Percentiles rank a stretch among this genome's conserved stretches.
phyloP scores from a whole-genome alignment of 768 basidiomycete genomes.

The Xanthoconium stramineum region DNA sequence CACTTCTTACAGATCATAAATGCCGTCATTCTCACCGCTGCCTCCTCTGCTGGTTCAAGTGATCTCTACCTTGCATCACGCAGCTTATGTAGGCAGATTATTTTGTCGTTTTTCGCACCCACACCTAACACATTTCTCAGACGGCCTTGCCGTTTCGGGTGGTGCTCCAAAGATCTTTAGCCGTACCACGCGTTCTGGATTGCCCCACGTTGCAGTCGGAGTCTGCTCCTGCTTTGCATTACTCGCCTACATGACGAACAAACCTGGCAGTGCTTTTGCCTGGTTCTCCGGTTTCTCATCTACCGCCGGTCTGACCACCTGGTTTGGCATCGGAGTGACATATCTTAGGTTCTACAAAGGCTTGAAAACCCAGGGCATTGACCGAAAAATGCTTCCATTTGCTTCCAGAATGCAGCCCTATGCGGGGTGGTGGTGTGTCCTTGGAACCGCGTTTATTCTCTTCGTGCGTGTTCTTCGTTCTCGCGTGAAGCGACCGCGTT shows the following conservation, averaged over 20 bases:
- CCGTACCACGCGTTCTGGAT: conserved; percentile 35
- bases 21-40: conserved; percentile 2
- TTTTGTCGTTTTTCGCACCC: background rate
- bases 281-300: conserved; percentile 39
- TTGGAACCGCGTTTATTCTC: conserved; percentile 27
- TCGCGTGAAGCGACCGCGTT: no score
- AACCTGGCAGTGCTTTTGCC: conserved; percentile 38
- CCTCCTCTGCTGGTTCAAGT: conserved; percentile 5
- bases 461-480: conserved; percentile 30
- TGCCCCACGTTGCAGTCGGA: conserved; percentile 43
- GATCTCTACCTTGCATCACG: conserved; percentile 5
- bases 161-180: conserved; percentile 54
- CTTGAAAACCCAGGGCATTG: conserved; percentile 47
- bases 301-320: conserved; percentile 41
- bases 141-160: conserved; percentile 52
- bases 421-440: conserved; percentile 36
- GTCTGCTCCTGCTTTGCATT: conserved; percentile 31
- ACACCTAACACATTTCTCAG: conserved; percentile 29
- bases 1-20: background rate
- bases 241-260: conserved; percentile 41
- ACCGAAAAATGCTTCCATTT: conserved; percentile 47
- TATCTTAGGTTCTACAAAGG: conserved; percentile 49
- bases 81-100: background rate
- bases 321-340: conserved; percentile 43
- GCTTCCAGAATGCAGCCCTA: conserved; percentile 39